Conservation (phyloP, 2,329 filamentous ascomycete genomes). For the Tolypocladium sp. region DNA sequence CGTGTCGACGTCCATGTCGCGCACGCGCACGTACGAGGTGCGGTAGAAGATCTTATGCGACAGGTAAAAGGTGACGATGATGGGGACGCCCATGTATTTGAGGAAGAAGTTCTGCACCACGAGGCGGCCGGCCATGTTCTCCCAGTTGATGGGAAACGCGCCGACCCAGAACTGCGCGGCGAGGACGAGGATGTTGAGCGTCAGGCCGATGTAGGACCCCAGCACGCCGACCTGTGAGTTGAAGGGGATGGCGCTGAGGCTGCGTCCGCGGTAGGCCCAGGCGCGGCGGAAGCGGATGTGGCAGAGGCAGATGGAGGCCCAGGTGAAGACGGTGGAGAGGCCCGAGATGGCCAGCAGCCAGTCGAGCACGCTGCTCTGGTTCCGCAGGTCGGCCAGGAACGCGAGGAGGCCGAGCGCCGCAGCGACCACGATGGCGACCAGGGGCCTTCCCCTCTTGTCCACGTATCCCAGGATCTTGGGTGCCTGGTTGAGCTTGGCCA, state of each 20-base stretch:
- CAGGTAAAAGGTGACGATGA: slow-evolving; percentile 59
- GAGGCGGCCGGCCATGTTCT: slow-evolving; percentile 27
- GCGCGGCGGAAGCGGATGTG: slow-evolving; percentile 85
- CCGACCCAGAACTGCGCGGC: slow-evolving; percentile 84
- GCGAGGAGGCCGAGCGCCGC: slow-evolving; percentile 63
- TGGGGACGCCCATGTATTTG: slow-evolving; percentile 60
- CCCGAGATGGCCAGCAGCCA: slow-evolving; percentile 75
- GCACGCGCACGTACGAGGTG: slow-evolving; percentile 56
- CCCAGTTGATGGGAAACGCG: slow-evolving; percentile 61
- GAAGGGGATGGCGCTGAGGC: slow-evolving; percentile 73
- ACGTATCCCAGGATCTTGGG: slow-evolving; percentile 71
- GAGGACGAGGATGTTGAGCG: slow-evolving; percentile 67
- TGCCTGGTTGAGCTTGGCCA: slow-evolving; percentile 81
- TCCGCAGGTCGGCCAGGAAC: slow-evolving; percentile 57
- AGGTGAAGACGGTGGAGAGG: slow-evolving; percentile 68
- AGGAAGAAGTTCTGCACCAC: slow-evolving; percentile 63
- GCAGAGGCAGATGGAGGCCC: slow-evolving; percentile 77
- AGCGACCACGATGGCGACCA: slow-evolving; percentile 62
- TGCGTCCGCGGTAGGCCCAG: slow-evolving; percentile 63
- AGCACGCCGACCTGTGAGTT: slow-evolving; percentile 66
- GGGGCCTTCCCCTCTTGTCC: slow-evolving; percentile 71
- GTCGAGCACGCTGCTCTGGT: slow-evolving; percentile 56
- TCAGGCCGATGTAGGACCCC: slow-evolving; percentile 73
- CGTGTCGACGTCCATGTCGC: slow-evolving; percentile 80
- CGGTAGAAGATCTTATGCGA: slow-evolving; percentile 67